Conservation (phyloP, 192 early-diverging fungal species). For the Mortierella claussenii region DNA sequence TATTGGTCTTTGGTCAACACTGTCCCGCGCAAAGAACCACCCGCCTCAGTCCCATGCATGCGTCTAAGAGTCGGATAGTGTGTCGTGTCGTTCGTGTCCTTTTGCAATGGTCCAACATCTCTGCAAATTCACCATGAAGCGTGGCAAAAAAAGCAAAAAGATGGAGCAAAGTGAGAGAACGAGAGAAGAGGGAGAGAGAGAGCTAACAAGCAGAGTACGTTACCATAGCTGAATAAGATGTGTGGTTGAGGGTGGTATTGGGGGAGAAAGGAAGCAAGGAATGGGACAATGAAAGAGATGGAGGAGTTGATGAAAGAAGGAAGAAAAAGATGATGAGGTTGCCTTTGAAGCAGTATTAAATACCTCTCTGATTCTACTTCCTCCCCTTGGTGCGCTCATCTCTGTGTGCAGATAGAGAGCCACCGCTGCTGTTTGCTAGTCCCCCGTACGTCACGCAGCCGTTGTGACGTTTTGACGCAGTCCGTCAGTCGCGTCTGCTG, state of each 20-base stretch:
- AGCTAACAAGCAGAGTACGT: constrained; percentile 5
- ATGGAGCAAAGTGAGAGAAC: not conserved
- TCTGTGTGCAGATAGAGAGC: too few relatives aligned
- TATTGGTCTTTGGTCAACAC: too few relatives aligned
- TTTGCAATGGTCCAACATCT: too few relatives aligned
- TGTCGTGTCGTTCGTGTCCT: not conserved
- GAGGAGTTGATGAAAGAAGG: not conserved
- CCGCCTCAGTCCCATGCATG: too few relatives aligned
- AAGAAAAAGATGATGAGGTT: constrained; percentile 19
- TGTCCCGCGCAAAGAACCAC: too few relatives aligned
- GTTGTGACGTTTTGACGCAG: constrained; percentile 8
- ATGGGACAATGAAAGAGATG: not conserved
- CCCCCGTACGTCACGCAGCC: constrained; percentile 1
- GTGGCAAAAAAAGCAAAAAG: not conserved
- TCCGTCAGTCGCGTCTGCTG: too few relatives aligned
- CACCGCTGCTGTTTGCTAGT: not conserved
- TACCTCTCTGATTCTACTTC: not conserved
- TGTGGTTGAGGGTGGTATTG: not conserved
- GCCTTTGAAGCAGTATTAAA: too few relatives aligned
- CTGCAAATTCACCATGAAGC: not conserved
- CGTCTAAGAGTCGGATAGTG: too few relatives aligned
- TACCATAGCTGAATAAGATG: constrained; percentile 14
- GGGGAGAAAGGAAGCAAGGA: not conserved
- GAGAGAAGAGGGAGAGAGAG: not conserved
- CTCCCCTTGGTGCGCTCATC: too few relatives aligned